Conservation (phyloP, 2,329 filamentous ascomycete species). For the Trichoderma sp. region DNA sequence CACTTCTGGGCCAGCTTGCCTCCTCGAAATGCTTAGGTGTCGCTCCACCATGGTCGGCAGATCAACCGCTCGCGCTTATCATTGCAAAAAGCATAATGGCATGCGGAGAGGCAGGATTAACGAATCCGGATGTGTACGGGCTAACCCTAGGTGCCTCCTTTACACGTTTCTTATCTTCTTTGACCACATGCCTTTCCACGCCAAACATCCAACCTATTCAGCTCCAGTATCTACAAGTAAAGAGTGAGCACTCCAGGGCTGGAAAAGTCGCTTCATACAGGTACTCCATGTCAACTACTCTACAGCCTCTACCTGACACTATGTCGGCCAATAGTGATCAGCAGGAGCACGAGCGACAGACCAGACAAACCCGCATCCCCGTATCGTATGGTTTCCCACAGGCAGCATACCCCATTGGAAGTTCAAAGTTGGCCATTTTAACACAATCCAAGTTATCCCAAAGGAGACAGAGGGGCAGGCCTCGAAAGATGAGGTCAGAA, state of each 20-base stretch:
- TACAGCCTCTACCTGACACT: constrained; percentile 14
- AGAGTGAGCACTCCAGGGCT: constrained; percentile 42
- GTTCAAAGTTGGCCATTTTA: constrained; percentile 35
- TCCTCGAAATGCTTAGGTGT: constrained; percentile 36
- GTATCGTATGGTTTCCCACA: constrained; percentile 28
- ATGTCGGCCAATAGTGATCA: background rate
- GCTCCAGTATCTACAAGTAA: constrained; percentile 42
- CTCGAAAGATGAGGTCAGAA: constrained; percentile 34
- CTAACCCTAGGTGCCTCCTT: constrained; percentile 45
- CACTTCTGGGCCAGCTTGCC: constrained; percentile 32
- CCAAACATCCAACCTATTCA: constrained; percentile 41
- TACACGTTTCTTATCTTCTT: constrained; percentile 44
- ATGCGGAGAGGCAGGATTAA: constrained; percentile 39
- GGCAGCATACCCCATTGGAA: background rate
- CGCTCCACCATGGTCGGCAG: constrained; percentile 41
- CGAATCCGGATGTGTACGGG: constrained; percentile 45
- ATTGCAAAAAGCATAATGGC: constrained; percentile 39
- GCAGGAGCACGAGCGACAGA: background rate
- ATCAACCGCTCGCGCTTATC: constrained; percentile 42
- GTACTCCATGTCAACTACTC: constrained; percentile 37
- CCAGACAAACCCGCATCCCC: background rate
- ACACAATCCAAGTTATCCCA: constrained; percentile 35
- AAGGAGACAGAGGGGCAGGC: constrained; percentile 38
- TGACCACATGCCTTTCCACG: constrained; percentile 43
- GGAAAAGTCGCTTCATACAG: constrained; percentile 46